Base-by-base conservation (phyloP, 2,329 filamentous ascomycete species). In the Coniosporium tulheliwenetii region DNA sequence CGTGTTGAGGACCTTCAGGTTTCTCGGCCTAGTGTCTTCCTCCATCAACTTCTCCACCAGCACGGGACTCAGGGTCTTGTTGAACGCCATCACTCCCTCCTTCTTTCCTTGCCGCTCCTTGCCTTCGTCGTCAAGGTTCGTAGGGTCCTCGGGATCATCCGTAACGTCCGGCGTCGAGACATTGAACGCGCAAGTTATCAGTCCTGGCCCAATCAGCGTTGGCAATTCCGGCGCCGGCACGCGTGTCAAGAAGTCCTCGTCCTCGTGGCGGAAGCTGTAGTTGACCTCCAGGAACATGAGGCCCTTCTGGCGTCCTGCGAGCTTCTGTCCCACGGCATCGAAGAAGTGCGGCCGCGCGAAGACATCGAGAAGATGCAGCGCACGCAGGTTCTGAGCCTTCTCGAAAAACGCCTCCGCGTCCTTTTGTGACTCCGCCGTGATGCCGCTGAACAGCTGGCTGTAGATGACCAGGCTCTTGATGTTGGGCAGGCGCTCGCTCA, bases 321-420 rank as follows among this genome's bases (percentile, higher is more conserved):
- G 41, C 43, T 32, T 50, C 41, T n/a, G 37, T 19, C 52, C 53
- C 2, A 60, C 42, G 0, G 43, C 39, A 3, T 50, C 43, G 48
- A 64, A 64, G 50, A 68, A 67, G 10, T 57, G 57, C 5, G 58
- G 53, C 33, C 58, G 53, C 2, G 57, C 58, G 43, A 69, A 69
- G 10, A 64, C 61, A 46, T 70, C 66, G 10, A 70, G 55, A n/a
- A 70, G 47, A 48, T 69, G 65, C 39, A 69, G 37, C 10, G 64
- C 64, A 8, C 55, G 45, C 15, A 70, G 48, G 1, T 52, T 47
- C 1, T 48, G 50, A 13, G 58, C 50, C 5, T 46, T 48, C 12
- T 55, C 50, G 49, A 69, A 66, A 48, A 65, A 64, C 8, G 52
- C 43, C 0, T 63, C 44, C 0, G 63, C 65, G 46, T 69, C 65